Percentiles rank a stretch among this genome's conserved stretches.
Conservation (phyloP, 225 moss, liverwort and hornwort genomes). For the Polytrichum formosum region DNA sequence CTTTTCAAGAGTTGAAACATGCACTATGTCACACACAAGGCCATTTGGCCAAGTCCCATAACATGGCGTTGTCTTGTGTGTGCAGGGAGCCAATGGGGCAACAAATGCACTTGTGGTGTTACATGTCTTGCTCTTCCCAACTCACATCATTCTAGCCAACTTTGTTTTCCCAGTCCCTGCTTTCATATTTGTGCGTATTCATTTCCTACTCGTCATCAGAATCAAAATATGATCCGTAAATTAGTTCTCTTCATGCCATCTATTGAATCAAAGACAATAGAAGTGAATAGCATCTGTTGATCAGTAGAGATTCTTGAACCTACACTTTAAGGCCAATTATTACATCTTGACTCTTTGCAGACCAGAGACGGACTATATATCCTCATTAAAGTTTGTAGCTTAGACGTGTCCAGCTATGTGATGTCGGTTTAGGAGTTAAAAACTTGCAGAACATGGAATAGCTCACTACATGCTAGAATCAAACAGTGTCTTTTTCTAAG, state of each 20-base stretch:
- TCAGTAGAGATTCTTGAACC: neutral
- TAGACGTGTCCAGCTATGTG: neutral
- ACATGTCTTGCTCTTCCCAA: constrained; percentile 40
- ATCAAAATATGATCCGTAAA: neutral
- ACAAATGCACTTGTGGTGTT: constrained; percentile 37
- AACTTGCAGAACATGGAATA: too few species aligned
- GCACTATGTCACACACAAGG: too few species aligned
- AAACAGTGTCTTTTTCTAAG: too few species aligned
- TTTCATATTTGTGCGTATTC: constrained; percentile 32
- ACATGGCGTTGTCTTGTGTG: constrained; percentile 11
- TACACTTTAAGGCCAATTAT: neutral
- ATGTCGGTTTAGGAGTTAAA: too few species aligned
- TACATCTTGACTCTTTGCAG: neutral
- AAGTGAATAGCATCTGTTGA: neutral
- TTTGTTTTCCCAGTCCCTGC: constrained; percentile 37
- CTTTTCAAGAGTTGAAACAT: too few species aligned
- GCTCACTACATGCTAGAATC: too few species aligned
- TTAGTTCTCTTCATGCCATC: neutral
- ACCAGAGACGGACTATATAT: neutral
- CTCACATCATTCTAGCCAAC: constrained; percentile 39
- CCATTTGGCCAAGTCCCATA: neutral
- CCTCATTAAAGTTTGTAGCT: neutral
- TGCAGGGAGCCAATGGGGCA: constrained; percentile 30
- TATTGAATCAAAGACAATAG: neutral
- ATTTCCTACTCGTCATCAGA: neutral